Evolutionary conservation across 2,329 filamentous ascomycete species (phyloP), one percentile per base, ranked within the genome.

Genomic region (Epichloe typhina): DNA sequence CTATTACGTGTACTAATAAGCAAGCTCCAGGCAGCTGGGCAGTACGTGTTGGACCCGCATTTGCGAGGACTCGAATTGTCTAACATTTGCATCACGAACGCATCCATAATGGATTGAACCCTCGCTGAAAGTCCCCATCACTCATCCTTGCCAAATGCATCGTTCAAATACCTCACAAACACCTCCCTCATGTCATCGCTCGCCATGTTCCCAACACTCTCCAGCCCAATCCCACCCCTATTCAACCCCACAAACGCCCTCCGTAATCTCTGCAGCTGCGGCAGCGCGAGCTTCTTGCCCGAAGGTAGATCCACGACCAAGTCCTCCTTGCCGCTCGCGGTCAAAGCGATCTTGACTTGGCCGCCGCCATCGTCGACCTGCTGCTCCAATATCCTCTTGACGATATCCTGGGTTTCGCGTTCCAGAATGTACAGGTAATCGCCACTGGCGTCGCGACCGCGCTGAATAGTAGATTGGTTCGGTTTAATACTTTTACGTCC

Each of bases 371-470:
- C 82, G 51, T 88, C 83, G 48, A 78, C 75, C 62, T 86, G 79
- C 69, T 80, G 82, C 46, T 84, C 79, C 51, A 86, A 66, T 38
- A 94, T 81, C 51, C 74, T 73, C 58, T 80, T 79, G 49, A 93
- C 76, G 33, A 94, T 78, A 50, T 84, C 84, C 58, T 89, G 87
- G 7, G 87, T 91, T 62, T 82, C 82, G 55, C 80, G 80, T 66
- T 94, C 88, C 23, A 94, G 73, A 53, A 88, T 76, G 63, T 93
- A 89, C 49, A 94, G 73, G 63, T 89, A 90, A 61, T 90, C 84
- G 62, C 82, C 63, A 69, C 81, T 59, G 63, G 82, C 73, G 72
- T 87, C 75, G 72, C 73, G 69, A 51, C 76, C 72, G 26, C 78
- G 69, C 61, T 78, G 73, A 31, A 89, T 77, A 0, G 88, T 90